Conservation (phyloP, 129 eudicot species). For the Ambrosia trifida region DNA sequence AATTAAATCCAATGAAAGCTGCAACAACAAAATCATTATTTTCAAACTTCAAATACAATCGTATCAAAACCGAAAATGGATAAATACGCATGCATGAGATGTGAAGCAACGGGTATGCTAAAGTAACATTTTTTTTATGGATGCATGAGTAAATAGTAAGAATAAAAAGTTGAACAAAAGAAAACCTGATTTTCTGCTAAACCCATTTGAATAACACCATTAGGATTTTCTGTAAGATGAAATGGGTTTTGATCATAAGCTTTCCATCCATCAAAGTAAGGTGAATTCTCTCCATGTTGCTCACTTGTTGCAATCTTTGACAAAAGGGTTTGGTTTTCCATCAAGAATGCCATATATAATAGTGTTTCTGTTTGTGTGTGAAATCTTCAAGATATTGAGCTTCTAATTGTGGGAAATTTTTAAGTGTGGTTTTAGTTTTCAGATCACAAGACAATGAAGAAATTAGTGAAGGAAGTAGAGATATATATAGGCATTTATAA, state of each 20-base stretch:
- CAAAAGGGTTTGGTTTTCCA: conserved; percentile 35
- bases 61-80: too few species aligned
- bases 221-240: conserved; percentile 52
- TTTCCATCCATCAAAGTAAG: conserved; percentile 90
- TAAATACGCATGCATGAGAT: too few species aligned
- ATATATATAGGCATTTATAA: conserved; percentile 16
- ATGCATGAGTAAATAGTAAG: not conserved
- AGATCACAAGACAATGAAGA: conserved; percentile 23
- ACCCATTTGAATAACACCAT: conserved; percentile 87
- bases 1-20: conserved; percentile 64
- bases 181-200: conserved; percentile 88
- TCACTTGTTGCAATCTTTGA: conserved; percentile 74
- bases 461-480: conserved; percentile 1
- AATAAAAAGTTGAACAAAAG: not conserved
- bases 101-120: too few species aligned
- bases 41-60: not conserved
- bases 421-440: conserved; percentile 5
- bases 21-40: conserved; percentile 22
- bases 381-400: conserved; percentile 8
- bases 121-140: not conserved
- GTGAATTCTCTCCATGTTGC: conserved; percentile 79
- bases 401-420: not conserved
- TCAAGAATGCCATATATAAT: conserved; percentile 25
- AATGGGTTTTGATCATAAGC: conserved; percentile 79
- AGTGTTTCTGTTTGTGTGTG: too few species aligned